phyloP scores from a whole-genome alignment of 164 flowering plant species.

The Saururus chinensis region DNA sequence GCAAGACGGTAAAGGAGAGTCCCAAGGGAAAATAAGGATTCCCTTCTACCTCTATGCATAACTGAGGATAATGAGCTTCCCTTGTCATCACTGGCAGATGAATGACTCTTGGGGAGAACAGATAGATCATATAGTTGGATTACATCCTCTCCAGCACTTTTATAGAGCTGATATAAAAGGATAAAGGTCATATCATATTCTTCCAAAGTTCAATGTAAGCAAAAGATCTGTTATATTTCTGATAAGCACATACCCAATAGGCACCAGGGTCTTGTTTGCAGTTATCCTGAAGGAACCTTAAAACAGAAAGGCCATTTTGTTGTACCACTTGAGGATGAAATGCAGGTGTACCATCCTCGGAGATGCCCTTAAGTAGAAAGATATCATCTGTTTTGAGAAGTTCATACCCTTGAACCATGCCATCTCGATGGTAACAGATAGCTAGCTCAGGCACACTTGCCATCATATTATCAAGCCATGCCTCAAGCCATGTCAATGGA shows the following conservation, averaged over 20 bases:
- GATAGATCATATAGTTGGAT: conserved; percentile 96
- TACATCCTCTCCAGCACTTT: conserved; percentile 89
- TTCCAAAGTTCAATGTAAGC: background rate
- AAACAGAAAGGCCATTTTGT: conserved; percentile 92
- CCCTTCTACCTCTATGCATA: conserved; percentile 60
- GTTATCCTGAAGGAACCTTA: conserved; percentile 90
- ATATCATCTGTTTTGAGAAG: conserved; percentile 94
- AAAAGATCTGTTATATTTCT: background rate
- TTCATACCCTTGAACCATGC: conserved; percentile 95
- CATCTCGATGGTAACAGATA: conserved; percentile 88
- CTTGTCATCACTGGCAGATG: conserved; percentile 44
- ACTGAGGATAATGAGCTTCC: conserved; percentile 54
- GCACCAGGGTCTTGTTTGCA: conserved; percentile 99
- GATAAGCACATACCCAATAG: conserved; percentile 62
- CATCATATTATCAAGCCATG: conserved; percentile 99
- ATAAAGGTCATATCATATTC: background rate
- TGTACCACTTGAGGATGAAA: conserved; percentile 96
- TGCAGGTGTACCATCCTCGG: conserved; percentile 92
- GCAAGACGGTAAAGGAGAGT: conserved; percentile 83
- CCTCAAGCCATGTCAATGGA: conserved; percentile 93
- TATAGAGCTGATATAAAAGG: conserved; percentile 51
- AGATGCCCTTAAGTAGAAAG: conserved; percentile 70
- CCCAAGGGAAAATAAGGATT: conserved; percentile 70
- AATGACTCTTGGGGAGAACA: conserved; percentile 51
- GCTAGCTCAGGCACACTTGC: conserved; percentile 98